phyloP scores from a whole-genome alignment of 768 basidiomycete genomes.

The Porpolomopsis calyptriformis region DNA sequence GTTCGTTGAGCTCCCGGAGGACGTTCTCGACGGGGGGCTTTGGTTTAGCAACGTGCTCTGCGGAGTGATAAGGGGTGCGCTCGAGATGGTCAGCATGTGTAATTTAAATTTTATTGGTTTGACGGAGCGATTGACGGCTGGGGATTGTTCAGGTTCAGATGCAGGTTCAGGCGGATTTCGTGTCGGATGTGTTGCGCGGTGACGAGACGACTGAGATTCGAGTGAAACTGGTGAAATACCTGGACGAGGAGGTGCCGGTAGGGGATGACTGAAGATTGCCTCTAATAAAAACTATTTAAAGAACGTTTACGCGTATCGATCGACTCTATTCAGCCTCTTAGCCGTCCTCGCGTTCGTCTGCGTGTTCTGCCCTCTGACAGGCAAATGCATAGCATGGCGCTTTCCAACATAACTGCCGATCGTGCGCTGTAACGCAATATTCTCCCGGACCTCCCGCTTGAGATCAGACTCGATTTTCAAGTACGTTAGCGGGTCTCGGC shows the following conservation, averaged over 20 bases:
- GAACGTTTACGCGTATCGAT: conserved; percentile 40
- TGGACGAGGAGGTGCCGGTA: conserved; percentile 93
- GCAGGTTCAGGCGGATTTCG: conserved; percentile 83
- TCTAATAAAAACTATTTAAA: no score
- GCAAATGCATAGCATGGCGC: conserved; percentile 86
- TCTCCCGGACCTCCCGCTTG: conserved; percentile 70
- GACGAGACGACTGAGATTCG: conserved; percentile 92
- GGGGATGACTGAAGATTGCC: conserved; percentile 85
- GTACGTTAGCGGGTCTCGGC: conserved; percentile 53
- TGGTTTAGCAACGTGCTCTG: conserved; percentile 97
- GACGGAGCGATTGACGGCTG: no score
- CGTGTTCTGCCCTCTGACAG: conserved; percentile 91
- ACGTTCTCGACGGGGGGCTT: conserved; percentile 82
- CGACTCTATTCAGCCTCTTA: conserved; percentile 78
- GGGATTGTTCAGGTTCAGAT: conserved; percentile 99
- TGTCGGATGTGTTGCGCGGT: conserved; percentile 84
- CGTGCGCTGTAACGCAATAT: conserved; percentile 86
- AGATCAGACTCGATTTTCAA: conserved; percentile 85
- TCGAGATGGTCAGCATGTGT: conserved; percentile 90
- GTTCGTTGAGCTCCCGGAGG: conserved; percentile 93
- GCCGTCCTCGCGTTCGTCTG: conserved; percentile 87
- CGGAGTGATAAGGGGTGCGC: conserved; percentile 82
- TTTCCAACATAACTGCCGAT: conserved; percentile 91
- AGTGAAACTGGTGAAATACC: conserved; percentile 79
- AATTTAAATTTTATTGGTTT: no score